These are phyloP conservation scores for Alnus rubra DNA, from an alignment of 306 rosid species.

Conservation along the genomic window DNA sequence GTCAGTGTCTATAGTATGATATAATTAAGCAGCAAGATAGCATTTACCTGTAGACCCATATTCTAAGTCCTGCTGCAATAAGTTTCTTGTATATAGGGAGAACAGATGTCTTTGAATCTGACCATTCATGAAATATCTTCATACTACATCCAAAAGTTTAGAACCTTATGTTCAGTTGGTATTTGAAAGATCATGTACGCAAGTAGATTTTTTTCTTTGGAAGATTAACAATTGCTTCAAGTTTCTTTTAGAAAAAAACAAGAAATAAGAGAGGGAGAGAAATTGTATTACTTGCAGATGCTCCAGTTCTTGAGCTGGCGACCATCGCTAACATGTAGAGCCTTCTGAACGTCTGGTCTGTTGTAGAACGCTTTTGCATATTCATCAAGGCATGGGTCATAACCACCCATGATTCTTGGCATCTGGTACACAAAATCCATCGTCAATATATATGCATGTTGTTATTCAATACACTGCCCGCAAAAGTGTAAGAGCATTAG, in stretches of 20 bases:
- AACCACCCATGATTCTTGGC: constrained; percentile 89
- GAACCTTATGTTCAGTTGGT: background rate
- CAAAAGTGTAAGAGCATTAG: too few species aligned
- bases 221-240: constrained; percentile 5
- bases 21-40: background rate
- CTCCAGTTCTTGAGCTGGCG: constrained; percentile 69
- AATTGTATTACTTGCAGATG: constrained; percentile 74
- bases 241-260: background rate
- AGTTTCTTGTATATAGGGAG: constrained; percentile 87
- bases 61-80: constrained; percentile 70
- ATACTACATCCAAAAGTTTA: constrained; percentile 36
- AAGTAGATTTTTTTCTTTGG: background rate
- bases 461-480: too few species aligned
- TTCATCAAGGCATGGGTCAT: constrained; percentile 78
- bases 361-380: constrained; percentile 69
- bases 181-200: background rate
- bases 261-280: background rate
- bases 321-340: constrained; percentile 81
- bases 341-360: constrained; percentile 74
- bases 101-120: constrained; percentile 59
- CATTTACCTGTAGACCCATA: constrained; percentile 86
- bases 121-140: constrained; percentile 52
- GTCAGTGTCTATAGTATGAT: constrained; percentile 1
- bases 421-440: constrained; percentile 39
- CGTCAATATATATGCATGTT: too few species aligned